Percentiles rank a stretch among this genome's conserved stretches.
These are phyloP conservation scores for Penicillium frequentans DNA, from an alignment of 2,329 filamentous ascomycete genomes.

Conservation along the genomic window DNA sequence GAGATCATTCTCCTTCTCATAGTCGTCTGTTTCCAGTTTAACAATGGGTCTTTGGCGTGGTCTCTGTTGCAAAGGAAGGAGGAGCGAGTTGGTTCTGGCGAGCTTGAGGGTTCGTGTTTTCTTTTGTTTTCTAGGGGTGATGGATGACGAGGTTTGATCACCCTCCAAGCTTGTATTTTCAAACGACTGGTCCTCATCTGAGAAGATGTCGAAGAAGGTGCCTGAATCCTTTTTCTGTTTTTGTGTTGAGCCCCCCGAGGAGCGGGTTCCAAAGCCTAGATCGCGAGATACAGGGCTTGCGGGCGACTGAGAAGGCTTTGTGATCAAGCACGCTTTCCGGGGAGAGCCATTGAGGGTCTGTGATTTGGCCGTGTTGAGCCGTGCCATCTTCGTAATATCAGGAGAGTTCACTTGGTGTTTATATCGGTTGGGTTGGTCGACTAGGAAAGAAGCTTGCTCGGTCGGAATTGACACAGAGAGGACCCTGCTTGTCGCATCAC, in stretches of 20 bases:
- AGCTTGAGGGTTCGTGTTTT: conserved; percentile 29
- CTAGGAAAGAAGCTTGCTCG: background rate
- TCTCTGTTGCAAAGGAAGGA: conserved; percentile 27
- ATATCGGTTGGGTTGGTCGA: background rate
- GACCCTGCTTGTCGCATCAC: background rate
- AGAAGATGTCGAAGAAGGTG: conserved; percentile 31
- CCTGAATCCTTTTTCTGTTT: conserved; percentile 20
- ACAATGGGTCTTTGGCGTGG: conserved; percentile 21
- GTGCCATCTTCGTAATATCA: conserved; percentile 21
- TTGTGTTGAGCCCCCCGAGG: conserved; percentile 14
- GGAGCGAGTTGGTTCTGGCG: conserved; percentile 35
- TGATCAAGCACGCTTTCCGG: conserved; percentile 7
- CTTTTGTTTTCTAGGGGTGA: conserved; percentile 19
- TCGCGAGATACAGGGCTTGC: background rate
- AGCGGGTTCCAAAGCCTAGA: conserved; percentile 6
- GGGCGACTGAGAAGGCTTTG: background rate
- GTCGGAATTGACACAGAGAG: background rate
- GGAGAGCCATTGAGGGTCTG: conserved; percentile 1
- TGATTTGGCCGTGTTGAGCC: conserved; percentile 27
- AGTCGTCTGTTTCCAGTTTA: conserved; percentile 32
- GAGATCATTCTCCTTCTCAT: conserved; percentile 37
- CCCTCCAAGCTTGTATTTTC: conserved; percentile 11
- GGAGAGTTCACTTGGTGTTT: background rate
- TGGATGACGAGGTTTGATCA: conserved; percentile 1
- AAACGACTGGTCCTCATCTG: conserved; percentile 23